Conservation (phyloP, 2,329 filamentous ascomycete genomes). For the Penicillium janthinellum region DNA sequence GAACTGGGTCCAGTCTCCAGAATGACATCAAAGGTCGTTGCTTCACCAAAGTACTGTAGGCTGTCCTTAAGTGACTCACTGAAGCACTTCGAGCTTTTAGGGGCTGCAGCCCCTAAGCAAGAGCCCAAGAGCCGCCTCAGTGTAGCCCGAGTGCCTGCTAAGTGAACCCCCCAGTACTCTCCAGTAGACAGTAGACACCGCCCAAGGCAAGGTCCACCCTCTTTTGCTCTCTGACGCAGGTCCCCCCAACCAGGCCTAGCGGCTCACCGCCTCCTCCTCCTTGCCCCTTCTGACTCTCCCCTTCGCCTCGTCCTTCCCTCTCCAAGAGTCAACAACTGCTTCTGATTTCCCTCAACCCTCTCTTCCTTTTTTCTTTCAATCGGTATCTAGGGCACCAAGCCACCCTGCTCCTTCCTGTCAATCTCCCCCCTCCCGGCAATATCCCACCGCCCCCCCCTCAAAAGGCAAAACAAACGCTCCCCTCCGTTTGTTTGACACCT, state of each 20-base stretch:
- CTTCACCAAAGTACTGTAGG: not conserved
- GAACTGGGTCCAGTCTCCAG: constrained; percentile 20
- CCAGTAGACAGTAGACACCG: not conserved
- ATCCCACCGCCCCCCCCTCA: constrained; percentile 24
- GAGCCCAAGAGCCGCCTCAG: not conserved
- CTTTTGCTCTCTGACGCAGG: not conserved
- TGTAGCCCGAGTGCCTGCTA: too few species aligned
- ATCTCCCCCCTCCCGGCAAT: constrained; percentile 61
- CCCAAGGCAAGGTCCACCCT: not conserved
- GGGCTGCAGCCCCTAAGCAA: not conserved
- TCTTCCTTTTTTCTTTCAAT: constrained; percentile 28
- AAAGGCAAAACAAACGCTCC: constrained; percentile 43
- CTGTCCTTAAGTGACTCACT: not conserved
- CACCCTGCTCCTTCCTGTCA: constrained; percentile 66
- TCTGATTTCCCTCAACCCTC: constrained; percentile 23
- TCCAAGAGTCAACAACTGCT: constrained; percentile 24
- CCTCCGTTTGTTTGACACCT: constrained; percentile 66
- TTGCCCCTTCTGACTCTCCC: constrained; percentile 15
- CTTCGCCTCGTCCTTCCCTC: constrained; percentile 18
- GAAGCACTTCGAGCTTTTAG: not conserved
- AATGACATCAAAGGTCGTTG: constrained; percentile 27
- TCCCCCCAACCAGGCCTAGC: constrained; percentile 14
- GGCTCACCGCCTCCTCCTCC: constrained; percentile 27
- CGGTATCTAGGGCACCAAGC: constrained; percentile 82
- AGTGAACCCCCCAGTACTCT: too few species aligned